Percentiles rank a stretch among this genome's conserved stretches.
These are phyloP conservation scores for Clavariopsis aquatica DNA, from an alignment of 495 filamentous ascomycete genomes.

Conservation along the genomic window DNA sequence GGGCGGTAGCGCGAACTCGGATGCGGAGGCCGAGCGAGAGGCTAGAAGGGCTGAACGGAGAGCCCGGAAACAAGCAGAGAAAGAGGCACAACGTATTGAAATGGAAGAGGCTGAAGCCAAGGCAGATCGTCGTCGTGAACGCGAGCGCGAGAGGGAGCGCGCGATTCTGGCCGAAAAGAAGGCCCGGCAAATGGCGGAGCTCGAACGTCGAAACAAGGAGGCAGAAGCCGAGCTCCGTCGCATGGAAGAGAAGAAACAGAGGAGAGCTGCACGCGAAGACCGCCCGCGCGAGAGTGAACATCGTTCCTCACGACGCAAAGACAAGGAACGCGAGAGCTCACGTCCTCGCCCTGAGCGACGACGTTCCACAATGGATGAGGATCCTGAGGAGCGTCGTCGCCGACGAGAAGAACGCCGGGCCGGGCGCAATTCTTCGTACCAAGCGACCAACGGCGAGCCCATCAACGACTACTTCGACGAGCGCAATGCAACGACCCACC, in stretches of 20 bases:
- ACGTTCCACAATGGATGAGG: conserved; percentile 34
- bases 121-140: conserved; percentile 32
- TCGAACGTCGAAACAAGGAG: conserved; percentile 34
- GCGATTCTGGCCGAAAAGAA: conserved; percentile 37
- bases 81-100: conserved; percentile 26
- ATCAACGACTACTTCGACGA: conserved; percentile 39
- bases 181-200: conserved; percentile 31
- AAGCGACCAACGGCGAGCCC: conserved; percentile 28
- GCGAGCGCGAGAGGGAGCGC: conserved; percentile 32
- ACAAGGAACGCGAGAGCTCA: conserved; percentile 33
- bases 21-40: conserved; percentile 37
- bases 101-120: conserved; percentile 30
- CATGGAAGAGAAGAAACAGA: conserved; percentile 37
- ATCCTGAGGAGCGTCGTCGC: conserved; percentile 34
- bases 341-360: conserved; percentile 31
- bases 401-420: conserved; percentile 33
- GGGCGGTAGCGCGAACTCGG: conserved; percentile 31
- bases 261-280: conserved; percentile 34
- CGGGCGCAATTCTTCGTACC: conserved; percentile 29
- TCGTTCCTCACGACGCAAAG: conserved; percentile 33
- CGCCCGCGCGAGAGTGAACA: conserved; percentile 19
- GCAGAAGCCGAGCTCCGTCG: conserved; percentile 37
- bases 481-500: conserved; percentile 30
- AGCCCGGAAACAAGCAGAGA: conserved; percentile 33
- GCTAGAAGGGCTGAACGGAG: conserved; percentile 35